phyloP scores from a whole-genome alignment of 73 alveolate genomes.

The Tetrahymena elliotti region DNA sequence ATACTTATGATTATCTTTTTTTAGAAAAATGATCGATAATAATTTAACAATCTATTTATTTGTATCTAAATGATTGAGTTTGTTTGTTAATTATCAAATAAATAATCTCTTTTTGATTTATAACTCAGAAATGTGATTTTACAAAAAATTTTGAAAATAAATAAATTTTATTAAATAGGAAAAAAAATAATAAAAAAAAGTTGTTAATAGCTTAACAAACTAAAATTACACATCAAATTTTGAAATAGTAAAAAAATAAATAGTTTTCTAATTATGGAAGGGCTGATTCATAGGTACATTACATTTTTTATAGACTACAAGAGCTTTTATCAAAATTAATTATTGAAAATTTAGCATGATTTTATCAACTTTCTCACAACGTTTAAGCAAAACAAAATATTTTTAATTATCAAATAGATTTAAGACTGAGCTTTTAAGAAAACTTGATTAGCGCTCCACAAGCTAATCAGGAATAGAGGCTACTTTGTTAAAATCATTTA shows the following conservation, averaged over 20 bases:
- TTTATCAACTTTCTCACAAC: not conserved
- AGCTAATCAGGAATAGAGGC: constrained; percentile 21
- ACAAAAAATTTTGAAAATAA: not conserved
- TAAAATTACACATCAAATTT: not conserved
- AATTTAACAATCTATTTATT: not conserved
- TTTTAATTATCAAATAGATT: not conserved
- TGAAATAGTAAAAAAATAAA: not conserved
- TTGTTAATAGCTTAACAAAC: not conserved
- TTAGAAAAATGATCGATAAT: not conserved
- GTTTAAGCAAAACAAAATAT: not conserved
- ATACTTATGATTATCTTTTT: too few relatives aligned
- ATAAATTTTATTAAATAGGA: not conserved
- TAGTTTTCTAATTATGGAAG: not conserved
- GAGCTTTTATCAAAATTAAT: too few relatives aligned
- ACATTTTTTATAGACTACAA: too few relatives aligned
- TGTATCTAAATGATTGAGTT: not conserved
- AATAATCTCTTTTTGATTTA: not conserved
- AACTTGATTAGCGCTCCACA: constrained; percentile 21
- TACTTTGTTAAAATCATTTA: constrained; percentile 16
- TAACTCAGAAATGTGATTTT: not conserved
- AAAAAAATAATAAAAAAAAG: not conserved
- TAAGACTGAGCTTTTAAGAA: constrained; percentile 32
- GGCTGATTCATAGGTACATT: not conserved
- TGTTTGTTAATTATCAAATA: too few relatives aligned
- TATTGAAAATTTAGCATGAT: too few relatives aligned